Base-by-base conservation (phyloP, 371 early-diverging fungal genomes). In the Synchytrium microbalum region DNA sequence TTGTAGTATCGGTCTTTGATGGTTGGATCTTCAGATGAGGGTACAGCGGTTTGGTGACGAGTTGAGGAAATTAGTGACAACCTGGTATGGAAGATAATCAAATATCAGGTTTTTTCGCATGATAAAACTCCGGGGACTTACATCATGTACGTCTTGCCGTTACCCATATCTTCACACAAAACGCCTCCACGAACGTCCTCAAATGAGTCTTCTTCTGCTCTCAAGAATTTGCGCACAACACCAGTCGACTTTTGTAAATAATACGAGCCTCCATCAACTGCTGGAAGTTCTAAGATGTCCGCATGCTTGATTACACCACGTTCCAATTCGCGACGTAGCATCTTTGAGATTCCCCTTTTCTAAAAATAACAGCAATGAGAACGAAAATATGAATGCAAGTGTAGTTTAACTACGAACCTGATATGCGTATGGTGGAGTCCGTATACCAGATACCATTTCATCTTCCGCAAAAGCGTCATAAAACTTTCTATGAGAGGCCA, bases 131-230 rank as follows among this genome's bases (percentile, higher is more conserved):
- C 19, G 5, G 10, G 46, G 19, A 5, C 46, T 38, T 38, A 38
- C 46, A 38, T 38, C 46, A 38, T 38, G 46, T 38, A 24, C 0
- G 88, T 88, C 65, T 88, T 88, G 5, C 90, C 91, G 1, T 86
- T 86, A 2, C 91, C 87, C 88, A 90, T 90, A 38, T 88, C 86
- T 69, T 89, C 91, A 69, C 87, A 87, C 29, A 88, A 82, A 62
- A 90, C 85, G 0, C 91, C 91, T 13, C 87, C 88, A 1, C 72
- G 71, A 0, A 73, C 69, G 24, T 56, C 56, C 5, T 19, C 10
- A 38, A 38, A 38, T 38, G 46, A 38, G 19, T 38, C 46, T 19
- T 38, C 46, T 10, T 38, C 46, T 10, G 5, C 46, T 38, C 46
- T 38, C 46, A 38, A 19, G 19, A 38, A 38, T 10, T 19, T 5